Evolutionary conservation across 2,329 filamentous ascomycete genomes (phyloP), one percentile per base, ranked within the genome.

Genomic region (Paecilomyces fulvus): DNA sequence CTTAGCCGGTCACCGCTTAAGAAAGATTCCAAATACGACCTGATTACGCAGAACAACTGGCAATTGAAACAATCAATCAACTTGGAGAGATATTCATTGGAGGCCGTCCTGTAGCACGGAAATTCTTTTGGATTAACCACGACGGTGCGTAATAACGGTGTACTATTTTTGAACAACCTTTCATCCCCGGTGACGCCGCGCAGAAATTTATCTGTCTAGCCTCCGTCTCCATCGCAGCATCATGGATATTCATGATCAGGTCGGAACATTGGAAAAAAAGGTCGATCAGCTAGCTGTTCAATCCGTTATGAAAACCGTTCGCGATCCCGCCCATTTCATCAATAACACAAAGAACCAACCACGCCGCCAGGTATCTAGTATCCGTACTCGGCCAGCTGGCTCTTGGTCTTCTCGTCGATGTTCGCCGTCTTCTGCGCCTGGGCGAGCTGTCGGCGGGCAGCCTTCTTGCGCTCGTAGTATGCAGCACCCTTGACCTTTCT

Each of bases 391-490:
- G 89, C 89, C 76, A 97, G 88, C 79, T 94, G 87, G 83, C 88
- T 83, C 80, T 87, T 84, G 77, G 88, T 90, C 85, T 94, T 91
- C 76, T 83, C 81, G 80, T 92, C 87, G 78, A 92, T 85, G 76
- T 84, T 86, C 69, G 91, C 90, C 78, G 82, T 89, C 88, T 92
- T 92, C 87, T 95, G 88, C 71, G 92, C 92, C 76, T 96, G 89
- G 69, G 86, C 83, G 70, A 96, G 81, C 83, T 95, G 90, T 84
- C 88, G 89, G 77, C 88, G 85, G 70, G 89, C 89, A 69, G 90
- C 85, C 90, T 95, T 96, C 94, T 97, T 99, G 86, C 92, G 91
- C 85, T 95, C 92, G 86, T 97, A 97, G 89, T 96, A 99, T 77
- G 94, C 94, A 70, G 89, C 86, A 75, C 91, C 88, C 90, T 97